Evolutionary conservation across 345 rosid genomes (phyloP), one percentile per base, ranked within the genome.

Genomic region (Aethionema arabicum): DNA sequence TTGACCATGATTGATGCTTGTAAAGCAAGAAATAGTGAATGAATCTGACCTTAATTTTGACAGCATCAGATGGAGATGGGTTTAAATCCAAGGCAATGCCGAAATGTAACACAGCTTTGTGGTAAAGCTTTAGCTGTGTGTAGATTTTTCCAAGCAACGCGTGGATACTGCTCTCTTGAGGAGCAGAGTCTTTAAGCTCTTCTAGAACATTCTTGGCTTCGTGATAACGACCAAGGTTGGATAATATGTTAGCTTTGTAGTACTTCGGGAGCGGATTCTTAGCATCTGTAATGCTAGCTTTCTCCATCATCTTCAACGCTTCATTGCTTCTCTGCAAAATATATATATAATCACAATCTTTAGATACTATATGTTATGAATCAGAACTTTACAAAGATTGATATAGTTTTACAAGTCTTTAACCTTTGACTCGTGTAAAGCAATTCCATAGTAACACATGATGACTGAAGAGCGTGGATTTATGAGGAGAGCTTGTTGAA

Each of bases 211-310:
- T 80, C 48, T 59, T 45, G 44, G 98, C 97, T 72, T 82, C 80
- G 13, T 85, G 82, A 71, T 79, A 75, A 30, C 72, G 77, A 74
- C 83, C 90, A 63, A 85, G 61, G 68, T 76, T 73, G 59, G 75
- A 69, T 37, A 89, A 83, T 52, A 89, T 79, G 59, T 75, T 80
- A 49, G 98, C 98, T 79, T 89, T 92, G 69, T 80, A 81, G 80
- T 92, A 92, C 87, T 78, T 87, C 1, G 97, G 91, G 66, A 92
- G 88, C 38, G 96, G 97, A 74, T 87, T 92, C 76, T 79, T 92
- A 41, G 63, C 63, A 66, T 89, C 98, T 0, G 84, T 80, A 53
- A 75, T 67, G 70, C 84, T 78, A 44, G 98, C 96, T 45, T 75
- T 78, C 72, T 92, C 96, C 86, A 92, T 75, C 86, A 86, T 76